Conservation (phyloP, 352 stramenopile species). For the Albugo candida region DNA sequence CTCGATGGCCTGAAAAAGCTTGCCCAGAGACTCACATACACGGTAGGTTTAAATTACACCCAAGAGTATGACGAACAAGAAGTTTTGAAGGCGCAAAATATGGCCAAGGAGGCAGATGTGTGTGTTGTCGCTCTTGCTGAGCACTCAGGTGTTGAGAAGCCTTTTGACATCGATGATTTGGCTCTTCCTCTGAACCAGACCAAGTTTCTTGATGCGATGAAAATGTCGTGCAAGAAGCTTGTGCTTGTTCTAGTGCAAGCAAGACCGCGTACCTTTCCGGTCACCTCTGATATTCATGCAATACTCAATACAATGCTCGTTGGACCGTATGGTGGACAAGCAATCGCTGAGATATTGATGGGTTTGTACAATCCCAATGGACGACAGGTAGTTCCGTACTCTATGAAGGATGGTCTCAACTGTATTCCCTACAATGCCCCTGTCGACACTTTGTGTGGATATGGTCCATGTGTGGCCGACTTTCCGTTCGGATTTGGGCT, state of each 20-base stretch:
- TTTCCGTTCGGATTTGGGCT: slow-evolving; percentile 35
- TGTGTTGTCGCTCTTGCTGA: slow-evolving; percentile 17
- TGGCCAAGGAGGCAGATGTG: slow-evolving; percentile 11
- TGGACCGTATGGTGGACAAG: slow-evolving; percentile 26
- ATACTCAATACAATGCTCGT: slow-evolving; percentile 36
- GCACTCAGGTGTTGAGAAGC: slow-evolving; percentile 28
- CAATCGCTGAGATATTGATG: slow-evolving; percentile 30
- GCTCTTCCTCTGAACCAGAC: slow-evolving; percentile 22
- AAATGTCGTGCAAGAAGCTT: slow-evolving; percentile 24
- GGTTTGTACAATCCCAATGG: slow-evolving; percentile 33
- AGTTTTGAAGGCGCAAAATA: slow-evolving; percentile 7
- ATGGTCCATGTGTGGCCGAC: slow-evolving; percentile 45
- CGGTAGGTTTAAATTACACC: slow-evolving; percentile 13
- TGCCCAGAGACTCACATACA: slow-evolving; percentile 10
- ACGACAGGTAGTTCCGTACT: slow-evolving; percentile 39
- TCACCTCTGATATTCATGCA: slow-evolving; percentile 14
- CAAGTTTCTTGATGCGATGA: slow-evolving; percentile 21
- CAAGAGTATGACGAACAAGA: slow-evolving; percentile 13
- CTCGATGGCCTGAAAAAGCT: slow-evolving; percentile 12
- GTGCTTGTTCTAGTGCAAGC: slow-evolving; percentile 53
- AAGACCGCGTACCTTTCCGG: slow-evolving; percentile 24
- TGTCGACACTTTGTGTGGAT: slow-evolving; percentile 41
- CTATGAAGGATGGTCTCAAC: slow-evolving; percentile 25
- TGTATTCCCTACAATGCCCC: slow-evolving; percentile 23
- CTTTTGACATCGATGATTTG: slow-evolving; percentile 27